Conservation (phyloP, 176 grass and related monocot species). For the Elaeis guineensis region DNA sequence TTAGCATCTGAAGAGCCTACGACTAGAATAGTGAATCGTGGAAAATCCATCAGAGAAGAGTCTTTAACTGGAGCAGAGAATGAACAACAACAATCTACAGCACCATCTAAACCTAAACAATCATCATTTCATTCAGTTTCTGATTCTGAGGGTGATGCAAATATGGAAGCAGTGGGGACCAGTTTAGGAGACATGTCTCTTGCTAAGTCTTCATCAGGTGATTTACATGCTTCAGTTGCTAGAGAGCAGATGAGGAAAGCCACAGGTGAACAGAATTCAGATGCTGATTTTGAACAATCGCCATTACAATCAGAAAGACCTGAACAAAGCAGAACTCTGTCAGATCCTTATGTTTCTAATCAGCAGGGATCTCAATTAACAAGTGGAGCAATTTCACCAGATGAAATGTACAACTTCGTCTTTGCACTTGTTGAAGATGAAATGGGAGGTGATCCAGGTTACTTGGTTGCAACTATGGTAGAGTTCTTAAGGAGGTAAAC, state of each 20-base stretch:
- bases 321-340: constrained; percentile 34
- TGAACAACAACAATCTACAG: constrained; percentile 25
- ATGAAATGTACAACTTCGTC: constrained; percentile 75
- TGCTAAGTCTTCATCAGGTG: constrained; percentile 12
- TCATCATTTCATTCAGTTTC: constrained; percentile 28
- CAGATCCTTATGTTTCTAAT: constrained; percentile 40
- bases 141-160: constrained; percentile 51
- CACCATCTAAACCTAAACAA: constrained; percentile 23
- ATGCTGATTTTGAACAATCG: constrained; percentile 17
- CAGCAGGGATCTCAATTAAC: constrained; percentile 41
- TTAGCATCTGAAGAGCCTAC: constrained; percentile 22
- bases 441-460: constrained; percentile 81
- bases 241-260: neutral
- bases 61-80: constrained; percentile 20
- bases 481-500: constrained; percentile 75
- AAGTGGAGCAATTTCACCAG: constrained; percentile 63
- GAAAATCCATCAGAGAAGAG: constrained; percentile 29
- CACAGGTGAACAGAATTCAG: constrained; percentile 8
- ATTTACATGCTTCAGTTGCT: constrained; percentile 20
- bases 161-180: constrained; percentile 2
- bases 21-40: constrained; percentile 10
- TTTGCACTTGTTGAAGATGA: constrained; percentile 87
- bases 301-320: constrained; percentile 32
- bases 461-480: constrained; percentile 66
- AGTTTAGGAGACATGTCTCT: constrained; percentile 3